Evolutionary conservation across 2,329 filamentous ascomycete genomes (phyloP).

Genomic region (Colletotrichum nymphaeae): DNA sequence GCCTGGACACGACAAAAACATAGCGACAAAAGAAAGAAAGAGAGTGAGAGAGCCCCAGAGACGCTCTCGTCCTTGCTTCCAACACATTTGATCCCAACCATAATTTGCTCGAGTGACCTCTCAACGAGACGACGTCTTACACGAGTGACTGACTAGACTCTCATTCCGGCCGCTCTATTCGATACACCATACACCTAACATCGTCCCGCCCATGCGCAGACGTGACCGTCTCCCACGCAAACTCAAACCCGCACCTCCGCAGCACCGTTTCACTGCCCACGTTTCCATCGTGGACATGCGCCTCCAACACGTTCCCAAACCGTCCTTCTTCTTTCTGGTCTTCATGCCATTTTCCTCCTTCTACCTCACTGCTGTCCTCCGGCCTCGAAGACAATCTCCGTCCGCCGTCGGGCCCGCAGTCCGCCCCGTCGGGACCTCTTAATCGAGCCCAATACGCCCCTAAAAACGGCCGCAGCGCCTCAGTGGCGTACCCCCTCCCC

Average conservation of each 20-base stretch:
- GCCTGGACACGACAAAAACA: neutral
- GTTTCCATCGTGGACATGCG: neutral
- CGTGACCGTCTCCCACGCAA: neutral
- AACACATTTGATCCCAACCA: neutral
- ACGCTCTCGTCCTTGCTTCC: neutral
- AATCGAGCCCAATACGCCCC: no score
- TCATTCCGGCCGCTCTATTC: neutral
- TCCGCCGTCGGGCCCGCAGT: neutral
- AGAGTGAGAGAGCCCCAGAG: neutral
- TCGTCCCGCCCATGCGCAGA: neutral
- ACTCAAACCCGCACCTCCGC: neutral
- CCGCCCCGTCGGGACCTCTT: no score
- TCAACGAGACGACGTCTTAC: no score
- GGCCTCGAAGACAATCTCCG: neutral
- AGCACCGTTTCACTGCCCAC: neutral
- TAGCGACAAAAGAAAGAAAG: neutral
- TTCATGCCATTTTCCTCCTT: no score
- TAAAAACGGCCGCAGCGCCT: neutral
- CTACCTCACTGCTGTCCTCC: no score
- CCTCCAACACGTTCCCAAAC: neutral
- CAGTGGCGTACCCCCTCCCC: neutral
- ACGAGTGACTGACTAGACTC: neutral
- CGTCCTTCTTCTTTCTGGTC: no score
- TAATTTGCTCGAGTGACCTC: neutral
- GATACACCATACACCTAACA: neutral